Evolutionary conservation across 164 flowering plant species (phyloP), one percentile per base, ranked within the genome.

Genomic region (Protea cynaroides): DNA sequence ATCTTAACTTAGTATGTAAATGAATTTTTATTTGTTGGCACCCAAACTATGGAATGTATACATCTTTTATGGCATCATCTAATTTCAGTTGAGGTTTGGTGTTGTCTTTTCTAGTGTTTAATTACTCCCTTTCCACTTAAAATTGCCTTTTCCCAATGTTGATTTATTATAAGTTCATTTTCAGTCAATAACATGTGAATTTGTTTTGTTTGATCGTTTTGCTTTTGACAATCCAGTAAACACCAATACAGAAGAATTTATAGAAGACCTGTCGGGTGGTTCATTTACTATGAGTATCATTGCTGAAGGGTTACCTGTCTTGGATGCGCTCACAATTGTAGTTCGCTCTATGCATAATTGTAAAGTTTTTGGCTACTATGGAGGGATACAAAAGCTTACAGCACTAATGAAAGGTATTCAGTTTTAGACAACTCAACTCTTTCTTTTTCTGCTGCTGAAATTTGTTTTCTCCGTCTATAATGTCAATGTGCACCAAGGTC

Each of bases 381-480:
- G 90, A 56, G 97, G 97, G 25, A 81, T 91, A 65, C 96, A 84
- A 66, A 94, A 89, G 81, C 95, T 94, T 64, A 85, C 85, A 24
- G 96, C 96, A 37, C 64, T 94, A 62, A 80, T 94, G 90, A 94
- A 94, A 84, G 99, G 99, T 89, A 81, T 43, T 57, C 2, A 15
- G 5, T 52, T 59, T 54, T 14, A 24, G 11, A 34, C 14, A 25
- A 9, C 22, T 38, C 19, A 18, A 21, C 58, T 25, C 22, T 21
- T 49, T 62, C 21, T 25, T 34, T 43, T 25, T 29, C 15, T 15
- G 8, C 25, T 63, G 43, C 34, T 64, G 10, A 1, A 12, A 15
- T 24, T 15, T 61, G 24, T 34, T 6, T 29, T 64, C 64, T 7
- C 22, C 2, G 34, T 29, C 34, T 29, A 29, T 29, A 29, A 29